Evolutionary conservation across 768 basidiomycete species (phyloP), one percentile per base, ranked within the genome.

Genomic region (Hygrocybe punicea): DNA sequence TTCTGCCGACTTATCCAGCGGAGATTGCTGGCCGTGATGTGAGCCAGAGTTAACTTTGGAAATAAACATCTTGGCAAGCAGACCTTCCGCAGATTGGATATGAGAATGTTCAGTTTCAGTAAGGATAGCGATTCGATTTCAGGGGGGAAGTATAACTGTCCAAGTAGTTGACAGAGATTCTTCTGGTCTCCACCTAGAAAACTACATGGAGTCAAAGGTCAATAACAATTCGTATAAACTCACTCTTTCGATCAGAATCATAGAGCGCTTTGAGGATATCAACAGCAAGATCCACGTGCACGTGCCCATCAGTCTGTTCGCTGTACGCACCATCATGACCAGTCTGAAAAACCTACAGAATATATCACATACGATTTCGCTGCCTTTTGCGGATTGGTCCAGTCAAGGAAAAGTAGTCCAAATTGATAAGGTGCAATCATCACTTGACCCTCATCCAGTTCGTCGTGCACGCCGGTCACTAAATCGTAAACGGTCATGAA

Each of bases 371-470:
- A 74, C 72, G 66, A 72, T 76, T 76, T 65, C 65, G 83, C 79
- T 35, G 81, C 80, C 64, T 90, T 92, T 65, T 83, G 78, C 0
- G 91, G 89, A 66, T 95, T 87, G 3, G 89, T 91, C 93, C 93
- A 96, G 61, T 94, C 92, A 2, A 87, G 78, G 65, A 95, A 79
- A 71, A 94, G 80, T n/a, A 85, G 73, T 0, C 84, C 86, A 57
- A 92, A 84, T 64, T 92, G 89, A n/a, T n/a, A n/a, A 17, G 88
- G 83, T 0, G 81, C 73, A 10, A 92, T 81, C 84, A 90, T 89
- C 40, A 85, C 82, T 63, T 88, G 82, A 46, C 83, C 85, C 1
- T 86, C 86, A 3, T 89, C 90, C 21, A 86, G 69, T 13, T 86
- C 84, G 17, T 80, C 81, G 53, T 84, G 80, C 47, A 83, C 76